Base-by-base conservation (phyloP, 129 eudicot species). In the Centrapalus pauciflorus region DNA sequence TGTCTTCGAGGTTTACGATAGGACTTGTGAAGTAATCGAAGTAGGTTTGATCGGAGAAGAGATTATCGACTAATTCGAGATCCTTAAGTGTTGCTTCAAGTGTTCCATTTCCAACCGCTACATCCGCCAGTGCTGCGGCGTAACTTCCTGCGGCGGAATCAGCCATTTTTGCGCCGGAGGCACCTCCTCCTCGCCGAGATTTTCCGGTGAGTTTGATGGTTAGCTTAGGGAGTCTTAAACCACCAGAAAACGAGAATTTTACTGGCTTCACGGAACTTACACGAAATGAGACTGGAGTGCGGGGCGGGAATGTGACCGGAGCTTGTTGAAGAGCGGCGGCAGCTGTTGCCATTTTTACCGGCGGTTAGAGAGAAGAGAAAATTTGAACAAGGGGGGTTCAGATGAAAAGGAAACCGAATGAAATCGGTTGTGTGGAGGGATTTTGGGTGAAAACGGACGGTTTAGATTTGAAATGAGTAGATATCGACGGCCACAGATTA, bases 61-160 rank as follows among this genome's bases (percentile, higher is more conserved):
- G 21, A 5, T 78, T 17, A 3, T 74, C 79, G 60, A 90, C 17
- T 49, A 73, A 55, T 2, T 78, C 90, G 21, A 90, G 38, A 67
- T 90, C 97, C 21, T 77, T 72, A 25, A 34, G 24, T 55, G 92
- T 82, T 21, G 61, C 67, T 2, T 80, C 89, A 29, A 90, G 90
- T 0, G 95, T 82, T 35, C 68, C 79, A 84, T 74, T 87, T 9
- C 86, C 40, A 0, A 19, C 60, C 0, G 95, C 95, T 0, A 90
- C 82, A 16, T 90, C 97, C 25, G 87, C 84, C 16, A 90, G 79
- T 2, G 97, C 97, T 17, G 73, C 23, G 27, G 97, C 97, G 76
- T 90, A 90, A 72, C 95, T 87, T 26, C 77, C 69, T 50, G 97
- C 85, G 5, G 92, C 86, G 2, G 77, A 55, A 45, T 76, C 90